Evolutionary conservation across 1,139 yeast species (phyloP).

Genomic region (Arxiozyma slooffiae): DNA sequence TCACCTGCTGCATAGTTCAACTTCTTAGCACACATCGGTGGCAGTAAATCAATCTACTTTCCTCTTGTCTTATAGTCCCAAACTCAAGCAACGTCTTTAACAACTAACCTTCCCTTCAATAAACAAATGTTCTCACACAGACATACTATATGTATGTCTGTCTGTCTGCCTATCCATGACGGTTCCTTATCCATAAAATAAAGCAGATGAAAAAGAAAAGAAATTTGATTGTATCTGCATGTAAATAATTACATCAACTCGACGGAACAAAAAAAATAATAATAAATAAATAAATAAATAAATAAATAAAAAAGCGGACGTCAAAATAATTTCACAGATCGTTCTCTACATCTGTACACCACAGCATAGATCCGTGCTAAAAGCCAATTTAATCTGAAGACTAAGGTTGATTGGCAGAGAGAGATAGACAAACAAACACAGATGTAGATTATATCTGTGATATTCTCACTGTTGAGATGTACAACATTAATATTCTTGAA

Average conservation of each 20-base stretch:
- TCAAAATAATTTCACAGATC: neutral
- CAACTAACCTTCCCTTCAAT: neutral
- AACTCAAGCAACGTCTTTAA: neutral
- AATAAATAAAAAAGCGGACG: neutral
- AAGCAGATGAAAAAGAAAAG: neutral
- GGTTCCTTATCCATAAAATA: neutral
- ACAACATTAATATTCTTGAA: too few relatives aligned
- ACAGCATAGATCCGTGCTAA: neutral
- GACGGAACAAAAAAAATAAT: neutral
- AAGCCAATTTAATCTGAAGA: neutral
- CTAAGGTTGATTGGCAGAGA: neutral
- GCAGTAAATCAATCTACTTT: neutral
- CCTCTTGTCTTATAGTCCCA: neutral
- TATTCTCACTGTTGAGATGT: too few relatives aligned
- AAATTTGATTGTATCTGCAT: neutral
- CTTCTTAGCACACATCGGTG: constrained; percentile 26
- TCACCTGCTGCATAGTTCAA: constrained; percentile 30
- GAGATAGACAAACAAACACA: too few relatives aligned
- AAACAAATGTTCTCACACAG: neutral
- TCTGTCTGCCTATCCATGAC: neutral
- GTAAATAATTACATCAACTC: neutral
- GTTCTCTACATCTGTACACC: neutral
- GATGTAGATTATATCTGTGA: too few relatives aligned
- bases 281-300: neutral
- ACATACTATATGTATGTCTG: neutral